Evolutionary conservation across 306 rosid genomes (phyloP), one percentile per base, ranked within the genome.

Genomic region (Styphnolobium japonicum): DNA sequence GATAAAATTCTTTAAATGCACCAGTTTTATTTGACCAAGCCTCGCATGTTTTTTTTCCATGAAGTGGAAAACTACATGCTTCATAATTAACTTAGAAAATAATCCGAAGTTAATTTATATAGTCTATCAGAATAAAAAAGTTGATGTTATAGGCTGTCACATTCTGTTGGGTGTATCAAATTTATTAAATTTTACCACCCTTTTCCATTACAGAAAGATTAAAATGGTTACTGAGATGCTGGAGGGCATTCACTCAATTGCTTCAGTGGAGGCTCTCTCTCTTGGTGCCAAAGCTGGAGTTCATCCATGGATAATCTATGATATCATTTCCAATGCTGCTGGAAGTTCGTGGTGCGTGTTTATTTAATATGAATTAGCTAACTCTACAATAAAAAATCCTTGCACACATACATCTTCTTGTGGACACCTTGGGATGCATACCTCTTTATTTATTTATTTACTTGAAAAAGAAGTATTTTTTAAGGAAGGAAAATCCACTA

Each of bases 271-370:
- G 91, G 98, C 97, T 48, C 83, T 94, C 71, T 89, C 89, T 80
- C 95, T 94, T 81, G 97, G 97, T 46, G 75, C 80, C 37, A 92
- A 91, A 86, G 91, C 89, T 75, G 97, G 93, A 72, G 82, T 92
- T 67, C 98, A 94, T 86, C 98, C 98, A 1, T 85, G 90, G 90
- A 94, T 92, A 55, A 87, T 94, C 81, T 89, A 87, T 73, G 91
- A 88, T 82, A 94, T 94, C 73, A 92, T 94, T 84, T 94, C 98
- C 73, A 92, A 94, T 78, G 97, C 97, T 23, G 97, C 98, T 56
- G 98, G 98, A 79, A 94, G 85, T 85, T 94, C 98, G 60, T 94
- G 98, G 98, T 91, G 77, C 2, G 89, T 75, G 36, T n/a, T 75
- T 42, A 52, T 18, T 55, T 75, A 16, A 40, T 73, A 77, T 49